A percentile compares a stretch with the other conserved stretches of the same genome.
These are phyloP conservation scores for Penicillium sp. DNA, from an alignment of 2,329 filamentous ascomycete species.

Conservation along the genomic window DNA sequence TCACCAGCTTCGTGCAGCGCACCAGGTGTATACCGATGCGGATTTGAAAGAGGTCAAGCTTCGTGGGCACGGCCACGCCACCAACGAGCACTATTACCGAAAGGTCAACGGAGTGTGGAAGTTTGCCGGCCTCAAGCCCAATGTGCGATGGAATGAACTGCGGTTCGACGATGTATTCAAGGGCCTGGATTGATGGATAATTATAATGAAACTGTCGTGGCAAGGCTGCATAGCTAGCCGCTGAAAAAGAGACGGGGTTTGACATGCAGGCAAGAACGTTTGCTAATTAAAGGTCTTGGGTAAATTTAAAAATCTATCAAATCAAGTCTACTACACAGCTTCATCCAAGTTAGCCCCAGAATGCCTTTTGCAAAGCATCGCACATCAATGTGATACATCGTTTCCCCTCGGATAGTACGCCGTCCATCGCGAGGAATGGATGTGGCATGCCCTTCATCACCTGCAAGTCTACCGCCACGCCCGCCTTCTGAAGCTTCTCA, in stretches of 20 bases:
- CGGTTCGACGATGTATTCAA: slow-evolving; percentile 58
- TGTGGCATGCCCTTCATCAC: slow-evolving; percentile 58
- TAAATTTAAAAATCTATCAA: neutral
- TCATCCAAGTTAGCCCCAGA: slow-evolving; percentile 30
- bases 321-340: neutral
- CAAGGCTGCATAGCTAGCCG: neutral
- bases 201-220: neutral
- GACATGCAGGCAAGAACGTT: neutral
- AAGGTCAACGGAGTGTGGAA: slow-evolving; percentile 63
- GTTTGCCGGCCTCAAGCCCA: slow-evolving; percentile 57
- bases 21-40: slow-evolving; percentile 61
- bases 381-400: slow-evolving; percentile 52
- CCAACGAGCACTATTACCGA: slow-evolving; percentile 59
- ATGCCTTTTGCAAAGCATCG: slow-evolving; percentile 34
- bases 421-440: slow-evolving; percentile 61
- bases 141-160: slow-evolving; percentile 59
- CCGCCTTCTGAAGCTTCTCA: slow-evolving; percentile 47
- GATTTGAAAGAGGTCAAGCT: slow-evolving; percentile 50
- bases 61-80: slow-evolving; percentile 62
- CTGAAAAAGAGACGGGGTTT: neutral
- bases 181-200: neutral
- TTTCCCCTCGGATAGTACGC: slow-evolving; percentile 52
- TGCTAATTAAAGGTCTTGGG: neutral
- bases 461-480: slow-evolving; percentile 51
- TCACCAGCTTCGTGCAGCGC: slow-evolving; percentile 62